A percentile compares a stretch with the other conserved stretches of the same genome.
phyloP scores from a whole-genome alignment of 2,329 filamentous ascomycete genomes.

The Aspergillus proliferans region DNA sequence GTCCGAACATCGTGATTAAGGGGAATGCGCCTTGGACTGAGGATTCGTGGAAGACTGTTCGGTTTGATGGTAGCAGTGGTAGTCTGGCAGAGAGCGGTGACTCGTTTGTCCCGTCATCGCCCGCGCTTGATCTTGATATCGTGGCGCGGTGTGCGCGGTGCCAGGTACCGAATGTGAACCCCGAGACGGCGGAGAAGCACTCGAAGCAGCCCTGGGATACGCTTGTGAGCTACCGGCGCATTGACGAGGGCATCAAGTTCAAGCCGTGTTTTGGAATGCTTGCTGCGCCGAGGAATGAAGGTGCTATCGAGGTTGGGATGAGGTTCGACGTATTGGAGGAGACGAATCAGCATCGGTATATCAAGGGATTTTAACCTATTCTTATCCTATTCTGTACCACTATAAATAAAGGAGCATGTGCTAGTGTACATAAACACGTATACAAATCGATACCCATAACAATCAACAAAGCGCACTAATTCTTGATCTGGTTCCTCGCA shows the following conservation, averaged over 20 bases:
- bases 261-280: constrained; percentile 65
- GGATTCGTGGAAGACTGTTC: constrained; percentile 57
- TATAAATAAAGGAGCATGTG: background rate
- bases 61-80: constrained; percentile 15
- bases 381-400: background rate
- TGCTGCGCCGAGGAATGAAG: constrained; percentile 52
- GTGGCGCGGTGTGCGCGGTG: constrained; percentile 56
- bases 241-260: constrained; percentile 56
- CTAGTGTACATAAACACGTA: background rate
- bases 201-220: constrained; percentile 56
- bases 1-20: constrained; percentile 57
- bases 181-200: constrained; percentile 55
- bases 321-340: constrained; percentile 52
- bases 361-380: constrained; percentile 29
- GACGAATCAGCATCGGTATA: constrained; percentile 53
- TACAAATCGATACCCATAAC: background rate
- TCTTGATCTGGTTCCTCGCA: constrained; percentile 37
- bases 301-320: constrained; percentile 52
- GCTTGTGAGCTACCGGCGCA: constrained; percentile 54
- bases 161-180: constrained; percentile 60
- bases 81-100: background rate
- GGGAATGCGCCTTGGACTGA: constrained; percentile 56
- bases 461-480: constrained; percentile 10
- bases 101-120: background rate
- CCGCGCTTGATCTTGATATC: constrained; percentile 47